Base-by-base conservation (phyloP, 2,329 filamentous ascomycete genomes). In the Aspergillus pseudoviridinutans region DNA sequence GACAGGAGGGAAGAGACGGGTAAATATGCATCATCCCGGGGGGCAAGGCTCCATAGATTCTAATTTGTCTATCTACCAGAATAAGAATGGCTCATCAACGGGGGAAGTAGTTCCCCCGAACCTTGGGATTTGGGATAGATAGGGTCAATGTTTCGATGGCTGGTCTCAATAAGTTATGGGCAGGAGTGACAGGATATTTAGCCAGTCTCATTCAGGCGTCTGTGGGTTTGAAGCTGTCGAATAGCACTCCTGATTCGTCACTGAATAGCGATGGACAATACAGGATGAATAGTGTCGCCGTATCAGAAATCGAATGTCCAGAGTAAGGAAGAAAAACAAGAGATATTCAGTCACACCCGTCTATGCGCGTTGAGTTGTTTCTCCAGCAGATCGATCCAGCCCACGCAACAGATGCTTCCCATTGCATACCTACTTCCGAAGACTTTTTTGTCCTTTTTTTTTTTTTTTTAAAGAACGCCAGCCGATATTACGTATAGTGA, bases 121-220 rank as follows among this genome's bases (percentile, higher is more conserved):
- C 46, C 42, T 54, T 49, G 47, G n/a, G n/a, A 54, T 57, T 58
- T 59, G 55, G 44, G 57, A 61, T 59, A 56, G 60, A 61, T 62
- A 54, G 50, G 58, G 52, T 58, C 49, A 46, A 14, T 17, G 14
- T 5, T 58, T 59, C 57, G 57, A 58, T 58, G 51, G 47, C 54
- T 57, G 50, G 54, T 55, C 53, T 47, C 53, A 27, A 58, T 52
- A 49, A 56, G 50, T 32, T 56, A 32, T 52, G 53, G 56, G 46
- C 58, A 49, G 58, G 42, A 54, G 49, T 53, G 56, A 56, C 56
- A 58, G 46, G 56, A 58, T 53, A 55, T 35, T 10, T 14, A 52
- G 53, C 24, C 28, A 35, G 24, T 27, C 24, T 25, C 24, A 5
- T 10, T 27, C 47, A 4, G 47, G 28, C 24, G 44, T 50, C 38